Conservation (phyloP, 192 early-diverging fungal species). For the Rhizoclosmatium sp. region DNA sequence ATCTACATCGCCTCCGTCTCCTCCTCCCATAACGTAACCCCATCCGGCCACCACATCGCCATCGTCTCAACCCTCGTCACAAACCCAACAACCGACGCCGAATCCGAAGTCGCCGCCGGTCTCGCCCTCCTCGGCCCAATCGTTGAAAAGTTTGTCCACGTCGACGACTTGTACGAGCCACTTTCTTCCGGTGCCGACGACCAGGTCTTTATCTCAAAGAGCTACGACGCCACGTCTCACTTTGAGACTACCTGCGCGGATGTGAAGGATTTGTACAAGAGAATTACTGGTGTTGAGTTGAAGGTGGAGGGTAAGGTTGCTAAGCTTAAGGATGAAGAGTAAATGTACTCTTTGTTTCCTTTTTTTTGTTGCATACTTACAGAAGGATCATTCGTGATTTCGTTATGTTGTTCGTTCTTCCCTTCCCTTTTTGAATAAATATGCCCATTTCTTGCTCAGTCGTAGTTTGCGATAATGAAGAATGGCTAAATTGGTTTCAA, state of each 20-base stretch:
- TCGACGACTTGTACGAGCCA: slow-evolving; percentile 88
- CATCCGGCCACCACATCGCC: slow-evolving; percentile 85
- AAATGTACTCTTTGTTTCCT: neutral
- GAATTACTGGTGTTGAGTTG: slow-evolving; percentile 63
- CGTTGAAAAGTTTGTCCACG: slow-evolving; percentile 88
- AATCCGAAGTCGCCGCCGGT: slow-evolving; percentile 86
- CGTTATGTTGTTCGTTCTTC: neutral
- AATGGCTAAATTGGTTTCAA: neutral
- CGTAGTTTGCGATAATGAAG: no score
- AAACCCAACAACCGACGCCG: slow-evolving; percentile 82
- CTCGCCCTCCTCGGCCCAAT: slow-evolving; percentile 89
- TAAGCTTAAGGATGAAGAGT: slow-evolving; percentile 46
- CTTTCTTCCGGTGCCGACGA: slow-evolving; percentile 78
- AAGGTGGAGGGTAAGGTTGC: slow-evolving; percentile 66
- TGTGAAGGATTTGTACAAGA: slow-evolving; percentile 89
- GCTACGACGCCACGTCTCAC: slow-evolving; percentile 98
- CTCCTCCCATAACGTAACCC: slow-evolving; percentile 86
- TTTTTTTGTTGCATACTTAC: neutral
- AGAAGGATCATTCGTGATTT: neutral
- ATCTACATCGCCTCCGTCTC: slow-evolving; percentile 96
- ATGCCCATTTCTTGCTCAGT: neutral
- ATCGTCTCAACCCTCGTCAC: slow-evolving; percentile 96
- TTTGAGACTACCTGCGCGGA: slow-evolving; percentile 98
- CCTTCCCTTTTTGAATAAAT: neutral
- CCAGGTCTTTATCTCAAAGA: slow-evolving; percentile 88